Conservation (phyloP, 2,329 filamentous ascomycete species). For the Neonectria sp. region DNA sequence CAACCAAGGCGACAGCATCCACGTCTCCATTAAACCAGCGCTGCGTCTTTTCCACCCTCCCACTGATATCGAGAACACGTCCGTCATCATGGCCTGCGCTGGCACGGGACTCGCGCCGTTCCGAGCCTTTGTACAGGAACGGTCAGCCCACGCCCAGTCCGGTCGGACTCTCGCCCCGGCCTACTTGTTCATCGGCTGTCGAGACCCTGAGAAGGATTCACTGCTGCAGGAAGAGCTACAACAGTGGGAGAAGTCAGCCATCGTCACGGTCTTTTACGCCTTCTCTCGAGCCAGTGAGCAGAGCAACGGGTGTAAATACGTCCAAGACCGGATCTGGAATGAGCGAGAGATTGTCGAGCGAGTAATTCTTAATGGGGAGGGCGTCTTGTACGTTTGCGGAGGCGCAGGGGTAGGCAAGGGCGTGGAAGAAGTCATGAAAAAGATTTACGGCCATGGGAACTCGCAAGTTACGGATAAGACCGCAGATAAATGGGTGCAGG, state of each 20-base stretch:
- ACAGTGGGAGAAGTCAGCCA: conserved; percentile 62
- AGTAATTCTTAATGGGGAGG: conserved; percentile 17
- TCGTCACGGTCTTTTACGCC: conserved; percentile 71
- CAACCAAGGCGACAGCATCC: conserved; percentile 55
- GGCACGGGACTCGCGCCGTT: conserved; percentile 72
- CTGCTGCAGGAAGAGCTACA: conserved; percentile 61
- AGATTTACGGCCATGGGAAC: conserved; percentile 9
- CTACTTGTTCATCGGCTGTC: conserved; percentile 67
- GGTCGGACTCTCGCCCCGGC: conserved; percentile 68
- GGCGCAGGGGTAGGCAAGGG: conserved; percentile 24
- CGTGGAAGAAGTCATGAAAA: conserved; percentile 22
- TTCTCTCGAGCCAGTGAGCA: conserved; percentile 50
- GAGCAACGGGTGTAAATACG: conserved; percentile 24
- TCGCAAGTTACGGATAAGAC: not conserved
- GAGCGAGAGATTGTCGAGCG: conserved; percentile 12
- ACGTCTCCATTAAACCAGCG: conserved; percentile 62
- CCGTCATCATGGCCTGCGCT: conserved; percentile 63
- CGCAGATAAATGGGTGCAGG: conserved; percentile 19
- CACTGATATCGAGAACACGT: conserved; percentile 55
- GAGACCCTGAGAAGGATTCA: conserved; percentile 58
- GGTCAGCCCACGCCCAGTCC: conserved; percentile 65
- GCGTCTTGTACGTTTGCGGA: conserved; percentile 27
- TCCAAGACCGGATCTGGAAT: conserved; percentile 25
- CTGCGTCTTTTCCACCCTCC: conserved; percentile 62
- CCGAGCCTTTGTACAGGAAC: conserved; percentile 72